These are phyloP conservation scores for Metschnikowia reukaufii DNA, from an alignment of 805 yeast species.

Conservation along the genomic window DNA sequence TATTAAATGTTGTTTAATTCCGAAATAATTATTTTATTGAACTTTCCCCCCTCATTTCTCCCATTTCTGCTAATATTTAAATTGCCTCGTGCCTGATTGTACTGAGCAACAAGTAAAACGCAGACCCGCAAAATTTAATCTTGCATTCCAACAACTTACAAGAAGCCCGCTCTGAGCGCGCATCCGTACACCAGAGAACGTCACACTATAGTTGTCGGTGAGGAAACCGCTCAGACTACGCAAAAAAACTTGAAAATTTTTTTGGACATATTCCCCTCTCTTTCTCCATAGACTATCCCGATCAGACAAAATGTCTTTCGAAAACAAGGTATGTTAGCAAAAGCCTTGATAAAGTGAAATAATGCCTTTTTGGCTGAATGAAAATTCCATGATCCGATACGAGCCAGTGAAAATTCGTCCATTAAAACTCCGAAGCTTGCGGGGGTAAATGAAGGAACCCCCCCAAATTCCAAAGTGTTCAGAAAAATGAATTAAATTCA, in stretches of 20 bases:
- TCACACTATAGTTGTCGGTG: slow-evolving; percentile 12
- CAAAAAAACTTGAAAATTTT: slow-evolving; percentile 23
- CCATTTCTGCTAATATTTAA: too few species aligned
- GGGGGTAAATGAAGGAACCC: neutral
- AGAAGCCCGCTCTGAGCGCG: neutral
- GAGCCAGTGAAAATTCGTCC: neutral
- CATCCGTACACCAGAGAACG: slow-evolving; percentile 16
- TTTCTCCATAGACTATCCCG: slow-evolving; percentile 10
- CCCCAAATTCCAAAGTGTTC: neutral
- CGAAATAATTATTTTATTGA: too few species aligned
- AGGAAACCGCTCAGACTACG: slow-evolving; percentile 21
- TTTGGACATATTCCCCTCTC: slow-evolving; percentile 15
- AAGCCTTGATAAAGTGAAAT: neutral
- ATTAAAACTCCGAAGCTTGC: neutral
- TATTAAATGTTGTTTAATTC: too few species aligned
- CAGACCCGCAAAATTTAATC: neutral
- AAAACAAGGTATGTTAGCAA: slow-evolving; percentile 45
- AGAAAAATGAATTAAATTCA: too few species aligned
- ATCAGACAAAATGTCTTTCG: slow-evolving; percentile 41
- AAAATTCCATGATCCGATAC: neutral
- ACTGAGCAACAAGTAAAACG: slow-evolving; percentile 3
- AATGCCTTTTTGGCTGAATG: neutral
- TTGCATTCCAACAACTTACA: neutral
- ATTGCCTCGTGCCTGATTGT: slow-evolving; percentile 2
- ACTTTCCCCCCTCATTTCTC: too few species aligned